Conservation (phyloP, 352 stramenopile genomes). For the Globisporangium carolinianum region DNA sequence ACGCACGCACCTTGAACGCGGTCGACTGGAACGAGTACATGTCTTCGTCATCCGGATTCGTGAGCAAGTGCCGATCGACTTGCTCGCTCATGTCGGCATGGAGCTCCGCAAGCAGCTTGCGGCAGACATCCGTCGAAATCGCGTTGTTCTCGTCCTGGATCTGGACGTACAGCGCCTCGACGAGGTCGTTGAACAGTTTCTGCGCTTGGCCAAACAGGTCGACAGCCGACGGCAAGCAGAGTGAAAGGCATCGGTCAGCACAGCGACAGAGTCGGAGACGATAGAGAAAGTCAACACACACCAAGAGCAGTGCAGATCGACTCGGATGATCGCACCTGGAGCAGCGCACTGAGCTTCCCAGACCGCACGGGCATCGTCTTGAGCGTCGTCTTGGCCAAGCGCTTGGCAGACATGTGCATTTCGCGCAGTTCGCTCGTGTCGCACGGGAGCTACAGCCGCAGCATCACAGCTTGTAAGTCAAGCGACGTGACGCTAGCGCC, state of each 20-base stretch:
- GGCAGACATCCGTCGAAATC: constrained; percentile 55
- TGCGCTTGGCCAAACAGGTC: constrained; percentile 10
- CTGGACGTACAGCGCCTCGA: constrained; percentile 55
- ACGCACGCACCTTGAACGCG: constrained; percentile 49
- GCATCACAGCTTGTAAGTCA: no score
- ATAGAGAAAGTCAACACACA: neutral
- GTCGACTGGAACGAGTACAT: constrained; percentile 59
- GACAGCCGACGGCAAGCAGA: no score
- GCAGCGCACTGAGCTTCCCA: constrained; percentile 51
- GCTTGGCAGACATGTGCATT: constrained; percentile 44
- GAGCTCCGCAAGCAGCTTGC: constrained; percentile 42
- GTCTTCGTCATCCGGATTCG: constrained; percentile 36
- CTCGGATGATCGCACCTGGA: constrained; percentile 30
- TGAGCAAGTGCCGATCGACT: constrained; percentile 42
- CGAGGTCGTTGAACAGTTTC: constrained; percentile 77
- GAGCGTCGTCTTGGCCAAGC: constrained; percentile 39
- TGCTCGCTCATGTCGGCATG: constrained; percentile 56
- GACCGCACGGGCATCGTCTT: constrained; percentile 62
- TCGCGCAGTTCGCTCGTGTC: constrained; percentile 40
- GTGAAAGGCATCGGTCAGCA: no score
- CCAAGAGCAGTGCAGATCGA: neutral
- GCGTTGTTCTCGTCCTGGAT: constrained; percentile 73
- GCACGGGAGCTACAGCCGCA: constrained; percentile 39
- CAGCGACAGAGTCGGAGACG: neutral
- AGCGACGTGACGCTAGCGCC: neutral